Base-by-base conservation (phyloP, 2,329 filamentous ascomycete genomes). In the Exophiala calicioides region DNA sequence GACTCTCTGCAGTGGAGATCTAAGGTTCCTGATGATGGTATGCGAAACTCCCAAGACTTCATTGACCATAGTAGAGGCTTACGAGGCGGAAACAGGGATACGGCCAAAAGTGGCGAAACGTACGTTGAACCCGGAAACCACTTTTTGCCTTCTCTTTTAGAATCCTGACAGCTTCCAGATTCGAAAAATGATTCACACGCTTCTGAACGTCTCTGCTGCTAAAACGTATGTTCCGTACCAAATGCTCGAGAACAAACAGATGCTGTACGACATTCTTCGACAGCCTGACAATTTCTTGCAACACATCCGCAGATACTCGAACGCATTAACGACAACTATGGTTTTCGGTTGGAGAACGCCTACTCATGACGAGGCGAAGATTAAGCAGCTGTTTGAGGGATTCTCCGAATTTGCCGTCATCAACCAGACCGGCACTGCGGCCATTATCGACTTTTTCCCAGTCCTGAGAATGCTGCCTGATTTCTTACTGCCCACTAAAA, bases 151-250 rank as follows among this genome's bases (percentile, higher is more conserved):
- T 20, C 1, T 34, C 6, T n/a, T 3, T 19, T 27, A 27, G 7
- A 20, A n/a, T 21, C 30, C n/a, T 29, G 6, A 10, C 18, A 10
- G 7, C 7, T 27, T 27, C 12, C 13, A 52, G 35, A 58, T 60
- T 40, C 63, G 62, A 10, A 66, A 66, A 36, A 62, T 65, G 54
- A 55, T 71, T 3, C 76, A 78, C 56, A 64, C 61, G 2, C 64
- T 76, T 1, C 69, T 79, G 20, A 76, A 78, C 52, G 60, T 74
- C 40, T 70, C 64, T 0, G 66, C 69, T 1, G 68, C 74, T 3
- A 68, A 66, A 42, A 62, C 64, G 6, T 82, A 82, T 47, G 68
- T 80, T 2, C 69, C 74, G 2, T 81, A 80, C 52, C 77, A 81
- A 53, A 69, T 75, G 36, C 65, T 81, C 2, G 78, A 81, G 58